These are phyloP conservation scores for Ormosia emarginata DNA, from an alignment of 306 rosid species.

Conservation along the genomic window DNA sequence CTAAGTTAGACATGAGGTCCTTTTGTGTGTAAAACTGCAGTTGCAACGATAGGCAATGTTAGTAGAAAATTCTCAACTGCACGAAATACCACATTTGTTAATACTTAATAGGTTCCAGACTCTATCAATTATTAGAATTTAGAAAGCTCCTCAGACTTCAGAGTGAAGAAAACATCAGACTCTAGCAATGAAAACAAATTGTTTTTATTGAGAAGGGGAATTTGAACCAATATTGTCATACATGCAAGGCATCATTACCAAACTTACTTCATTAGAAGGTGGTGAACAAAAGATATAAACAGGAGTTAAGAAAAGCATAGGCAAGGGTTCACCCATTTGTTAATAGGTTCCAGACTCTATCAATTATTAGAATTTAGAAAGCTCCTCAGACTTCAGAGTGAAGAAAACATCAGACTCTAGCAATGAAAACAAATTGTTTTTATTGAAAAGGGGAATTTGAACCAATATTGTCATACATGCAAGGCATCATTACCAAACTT, in stretches of 20 bases:
- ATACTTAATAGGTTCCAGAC: background rate
- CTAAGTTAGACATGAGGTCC: constrained; percentile 49
- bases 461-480: background rate
- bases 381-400: background rate
- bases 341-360: background rate
- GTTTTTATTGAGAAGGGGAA: background rate
- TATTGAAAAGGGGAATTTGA: background rate
- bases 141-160: background rate
- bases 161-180: constrained; percentile 6
- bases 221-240: background rate
- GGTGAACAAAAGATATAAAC: background rate
- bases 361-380: background rate
- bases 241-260: background rate
- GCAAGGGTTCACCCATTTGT: background rate
- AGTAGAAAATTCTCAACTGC: constrained; percentile 5
- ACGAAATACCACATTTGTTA: constrained; percentile 1
- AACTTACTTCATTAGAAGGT: background rate
- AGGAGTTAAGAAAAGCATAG: background rate
- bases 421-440: background rate
- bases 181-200: background rate
- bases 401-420: constrained; percentile 8
- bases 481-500: background rate
- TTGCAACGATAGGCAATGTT: constrained; percentile 28
- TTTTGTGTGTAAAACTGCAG: constrained; percentile 31
- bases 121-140: background rate